Conservation (phyloP, 306 rosid genomes). For the Vigna hirtella region DNA sequence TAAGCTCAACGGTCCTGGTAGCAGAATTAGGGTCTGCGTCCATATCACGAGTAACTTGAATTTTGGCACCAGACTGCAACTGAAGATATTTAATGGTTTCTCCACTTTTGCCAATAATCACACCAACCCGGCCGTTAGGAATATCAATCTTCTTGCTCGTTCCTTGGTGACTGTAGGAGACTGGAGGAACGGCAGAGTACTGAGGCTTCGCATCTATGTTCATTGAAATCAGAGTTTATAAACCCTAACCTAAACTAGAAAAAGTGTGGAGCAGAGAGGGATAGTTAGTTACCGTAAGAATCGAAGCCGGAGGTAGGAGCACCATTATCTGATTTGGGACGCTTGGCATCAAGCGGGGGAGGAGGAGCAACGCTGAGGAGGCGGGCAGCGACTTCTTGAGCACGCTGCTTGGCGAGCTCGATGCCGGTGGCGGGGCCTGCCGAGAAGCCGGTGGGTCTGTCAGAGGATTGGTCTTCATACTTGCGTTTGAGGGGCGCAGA, state of each 20-base stretch:
- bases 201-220: slow-evolving; percentile 67
- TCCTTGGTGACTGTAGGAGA: slow-evolving; percentile 71
- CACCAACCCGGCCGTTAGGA: slow-evolving; percentile 95
- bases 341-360: slow-evolving; percentile 64
- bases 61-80: slow-evolving; percentile 93
- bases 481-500: slow-evolving; percentile 70
- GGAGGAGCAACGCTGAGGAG: slow-evolving; percentile 55
- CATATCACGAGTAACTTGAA: slow-evolving; percentile 91
- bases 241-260: not conserved
- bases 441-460: slow-evolving; percentile 75
- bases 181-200: slow-evolving; percentile 37
- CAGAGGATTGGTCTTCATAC: slow-evolving; percentile 67
- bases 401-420: slow-evolving; percentile 89
- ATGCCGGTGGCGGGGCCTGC: slow-evolving; percentile 63
- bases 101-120: slow-evolving; percentile 92
- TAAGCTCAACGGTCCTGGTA: slow-evolving; percentile 78
- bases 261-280: slow-evolving; percentile 32
- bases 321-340: slow-evolving; percentile 83
- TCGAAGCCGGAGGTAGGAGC: slow-evolving; percentile 59
- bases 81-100: slow-evolving; percentile 96
- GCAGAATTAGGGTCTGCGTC: slow-evolving; percentile 79
- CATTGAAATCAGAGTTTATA: not conserved
- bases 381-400: slow-evolving; percentile 96
- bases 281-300: slow-evolving; percentile 59
- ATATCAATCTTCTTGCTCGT: slow-evolving; percentile 79